Evolutionary conservation across 805 yeast species (phyloP).

Genomic region (Nakazawaea laoshanensis): DNA sequence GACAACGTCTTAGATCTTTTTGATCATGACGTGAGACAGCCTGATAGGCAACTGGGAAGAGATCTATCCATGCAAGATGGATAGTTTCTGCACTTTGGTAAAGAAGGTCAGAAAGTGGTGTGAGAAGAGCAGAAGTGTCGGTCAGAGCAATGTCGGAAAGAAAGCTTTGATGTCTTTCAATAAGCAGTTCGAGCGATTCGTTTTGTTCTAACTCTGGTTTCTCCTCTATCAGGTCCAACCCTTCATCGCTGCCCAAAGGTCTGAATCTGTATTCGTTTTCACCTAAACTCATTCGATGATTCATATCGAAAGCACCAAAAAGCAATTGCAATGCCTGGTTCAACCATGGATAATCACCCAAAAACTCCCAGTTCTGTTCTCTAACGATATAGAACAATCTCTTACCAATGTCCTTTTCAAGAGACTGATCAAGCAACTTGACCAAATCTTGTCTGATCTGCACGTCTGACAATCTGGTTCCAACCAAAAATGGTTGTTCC

Average conservation of each 20-base stretch:
- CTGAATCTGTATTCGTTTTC: slow-evolving; percentile 44
- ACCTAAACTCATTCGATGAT: slow-evolving; percentile 35
- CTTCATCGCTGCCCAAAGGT: slow-evolving; percentile 33
- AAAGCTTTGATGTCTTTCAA: slow-evolving; percentile 18
- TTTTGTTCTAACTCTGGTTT: not conserved
- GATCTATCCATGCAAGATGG: slow-evolving; percentile 72
- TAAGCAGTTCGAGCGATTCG: slow-evolving; percentile 10
- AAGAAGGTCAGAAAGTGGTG: slow-evolving; percentile 72
- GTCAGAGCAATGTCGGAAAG: slow-evolving; percentile 19
- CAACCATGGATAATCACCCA: slow-evolving; percentile 91
- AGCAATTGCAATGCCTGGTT: slow-evolving; percentile 86
- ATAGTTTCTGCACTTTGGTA: slow-evolving; percentile 76
- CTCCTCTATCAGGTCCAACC: slow-evolving; percentile 10
- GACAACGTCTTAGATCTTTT: slow-evolving; percentile 73
- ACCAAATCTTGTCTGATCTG: slow-evolving; percentile 68
- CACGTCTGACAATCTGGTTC: slow-evolving; percentile 77
- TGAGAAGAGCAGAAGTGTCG: slow-evolving; percentile 53
- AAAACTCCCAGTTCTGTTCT: slow-evolving; percentile 95
- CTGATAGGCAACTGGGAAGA: slow-evolving; percentile 75
- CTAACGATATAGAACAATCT: slow-evolving; percentile 80
- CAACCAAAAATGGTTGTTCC: slow-evolving; percentile 95
- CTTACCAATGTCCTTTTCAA: slow-evolving; percentile 71
- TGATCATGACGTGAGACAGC: slow-evolving; percentile 74
- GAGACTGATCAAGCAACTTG: slow-evolving; percentile 67
- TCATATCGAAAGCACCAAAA: slow-evolving; percentile 64